Base-by-base conservation (phyloP, 371 early-diverging fungal genomes). In the Mucor racemosus region DNA sequence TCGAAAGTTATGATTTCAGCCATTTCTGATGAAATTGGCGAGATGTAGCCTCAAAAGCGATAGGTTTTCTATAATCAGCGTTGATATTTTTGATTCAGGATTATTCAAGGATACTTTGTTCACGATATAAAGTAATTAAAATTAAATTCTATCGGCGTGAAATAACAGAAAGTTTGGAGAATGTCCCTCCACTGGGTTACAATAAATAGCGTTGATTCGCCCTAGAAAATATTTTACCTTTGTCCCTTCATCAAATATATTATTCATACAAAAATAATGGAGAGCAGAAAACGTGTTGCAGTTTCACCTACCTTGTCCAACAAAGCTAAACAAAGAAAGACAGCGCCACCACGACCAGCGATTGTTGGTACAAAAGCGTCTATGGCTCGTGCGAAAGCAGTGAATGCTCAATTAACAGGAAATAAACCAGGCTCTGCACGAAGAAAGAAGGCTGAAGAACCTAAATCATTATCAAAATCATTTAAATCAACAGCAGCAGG, bases 371-470 rank as follows among this genome's bases (percentile, higher is more conserved):
- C 73, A 53, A 72, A 68, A 26, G 73, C 73, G 6, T 68, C 73
- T 11, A 53, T 64, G 39, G 73, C 73, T 33, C 68, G 73, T 35
- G 73, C 65, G 13, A 55, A 65, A 54, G 73, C 73, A 11, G 65
- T 72, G 10, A 59, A 44, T 2, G 60, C 67, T 26, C 61, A 61
- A 44, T 36, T 67, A 53, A 17, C 58, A 41, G 59, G 44, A n/a
- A 68, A 54, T 31, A 33, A 35, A n/a, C 58, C 56, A 9, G 33
- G 11, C 14, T 38, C 4, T 10, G 38, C 13, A 36, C 48, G 33
- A 26, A 62, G 46, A 65, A 50, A 15, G 36, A 35, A 31, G 6
- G 21, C 39, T 9, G 35, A 36, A 13, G 65, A 64, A 42, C 33
- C 68, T 4, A 60, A 61, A 9, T 40, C 67, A 15, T 46, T 54